Evolutionary conservation across 768 basidiomycete species (phyloP).

Genomic region (Dacryopinax primogenitus): DNA sequence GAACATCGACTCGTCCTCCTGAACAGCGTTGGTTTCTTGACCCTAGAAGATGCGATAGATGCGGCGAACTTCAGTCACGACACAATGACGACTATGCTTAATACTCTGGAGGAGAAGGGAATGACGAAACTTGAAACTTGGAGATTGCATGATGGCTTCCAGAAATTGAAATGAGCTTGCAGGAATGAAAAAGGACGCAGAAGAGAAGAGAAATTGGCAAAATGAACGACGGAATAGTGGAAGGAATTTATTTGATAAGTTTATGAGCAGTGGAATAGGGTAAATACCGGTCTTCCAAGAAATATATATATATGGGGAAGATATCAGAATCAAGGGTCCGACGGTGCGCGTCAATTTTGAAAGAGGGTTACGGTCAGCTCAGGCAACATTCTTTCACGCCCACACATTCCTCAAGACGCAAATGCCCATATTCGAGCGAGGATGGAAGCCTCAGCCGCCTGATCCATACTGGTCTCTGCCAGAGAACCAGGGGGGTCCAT

Average conservation of each 20-base stretch:
- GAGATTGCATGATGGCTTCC: not conserved
- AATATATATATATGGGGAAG: too few species aligned
- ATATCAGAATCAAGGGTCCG: too few species aligned
- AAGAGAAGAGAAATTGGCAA: too few species aligned
- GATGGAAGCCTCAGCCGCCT: not conserved
- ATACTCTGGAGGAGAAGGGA: not conserved
- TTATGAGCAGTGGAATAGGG: too few species aligned
- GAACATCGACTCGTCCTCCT: not conserved
- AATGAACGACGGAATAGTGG: not conserved
- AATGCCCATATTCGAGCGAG: too few species aligned
- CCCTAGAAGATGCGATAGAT: not conserved
- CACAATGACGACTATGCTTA: not conserved
- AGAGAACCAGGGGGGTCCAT: not conserved
- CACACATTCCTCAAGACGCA: too few species aligned
- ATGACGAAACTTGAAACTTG: conserved; percentile 2
- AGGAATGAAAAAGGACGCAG: too few species aligned
- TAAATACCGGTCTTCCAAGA: too few species aligned
- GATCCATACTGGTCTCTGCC: conserved; percentile 4
- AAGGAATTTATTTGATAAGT: too few species aligned
- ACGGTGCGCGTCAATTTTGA: too few species aligned
- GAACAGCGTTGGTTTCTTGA: not conserved
- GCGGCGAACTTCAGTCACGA: not conserved
- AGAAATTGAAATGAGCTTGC: not conserved
- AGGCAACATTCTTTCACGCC: too few species aligned
- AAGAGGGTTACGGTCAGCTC: too few species aligned